Percentiles rank a stretch among this genome's conserved stretches.
Evolutionary conservation across 768 basidiomycete species (phyloP).

Genomic region (Rhodotorula paludigena): DNA sequence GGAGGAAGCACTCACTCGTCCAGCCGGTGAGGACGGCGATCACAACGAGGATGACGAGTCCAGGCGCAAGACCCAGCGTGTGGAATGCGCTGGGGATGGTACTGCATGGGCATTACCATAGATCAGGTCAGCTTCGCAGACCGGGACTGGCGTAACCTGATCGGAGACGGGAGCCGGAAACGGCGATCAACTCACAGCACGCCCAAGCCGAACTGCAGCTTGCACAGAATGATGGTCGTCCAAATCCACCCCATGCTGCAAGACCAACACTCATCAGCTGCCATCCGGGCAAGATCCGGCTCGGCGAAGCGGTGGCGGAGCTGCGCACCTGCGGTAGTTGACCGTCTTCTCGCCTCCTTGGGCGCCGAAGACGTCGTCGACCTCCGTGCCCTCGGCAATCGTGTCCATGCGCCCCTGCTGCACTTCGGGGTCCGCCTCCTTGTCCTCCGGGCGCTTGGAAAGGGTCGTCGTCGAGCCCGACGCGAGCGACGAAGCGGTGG

Average conservation of each 20-base stretch:
- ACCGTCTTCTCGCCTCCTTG: conserved; percentile 4
- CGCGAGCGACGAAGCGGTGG: too few relatives aligned
- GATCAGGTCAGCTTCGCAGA: background rate
- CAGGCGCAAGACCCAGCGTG: conserved; percentile 28
- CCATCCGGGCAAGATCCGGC: background rate
- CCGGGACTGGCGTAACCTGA: background rate
- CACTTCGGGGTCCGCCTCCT: background rate
- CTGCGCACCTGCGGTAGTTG: conserved; percentile 14
- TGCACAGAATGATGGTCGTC: conserved; percentile 19
- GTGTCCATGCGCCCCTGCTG: background rate
- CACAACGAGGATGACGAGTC: conserved; percentile 19
- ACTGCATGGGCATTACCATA: background rate
- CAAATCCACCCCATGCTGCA: conserved; percentile 22
- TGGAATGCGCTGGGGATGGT: conserved; percentile 20
- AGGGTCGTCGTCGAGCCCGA: too few relatives aligned
- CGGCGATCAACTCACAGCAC: background rate
- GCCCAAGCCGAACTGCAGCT: conserved; percentile 23
- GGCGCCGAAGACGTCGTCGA: conserved; percentile 30
- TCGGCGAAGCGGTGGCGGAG: background rate
- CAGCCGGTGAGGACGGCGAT: background rate
- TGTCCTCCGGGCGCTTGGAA: background rate
- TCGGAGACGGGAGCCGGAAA: background rate
- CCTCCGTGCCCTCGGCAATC: background rate
- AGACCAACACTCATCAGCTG: background rate
- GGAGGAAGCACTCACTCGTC: too few relatives aligned